Percentiles rank a stretch among this genome's conserved stretches.
phyloP scores from a whole-genome alignment of 1,284 basidiomycete genomes.

The Trametes versicolor region DNA sequence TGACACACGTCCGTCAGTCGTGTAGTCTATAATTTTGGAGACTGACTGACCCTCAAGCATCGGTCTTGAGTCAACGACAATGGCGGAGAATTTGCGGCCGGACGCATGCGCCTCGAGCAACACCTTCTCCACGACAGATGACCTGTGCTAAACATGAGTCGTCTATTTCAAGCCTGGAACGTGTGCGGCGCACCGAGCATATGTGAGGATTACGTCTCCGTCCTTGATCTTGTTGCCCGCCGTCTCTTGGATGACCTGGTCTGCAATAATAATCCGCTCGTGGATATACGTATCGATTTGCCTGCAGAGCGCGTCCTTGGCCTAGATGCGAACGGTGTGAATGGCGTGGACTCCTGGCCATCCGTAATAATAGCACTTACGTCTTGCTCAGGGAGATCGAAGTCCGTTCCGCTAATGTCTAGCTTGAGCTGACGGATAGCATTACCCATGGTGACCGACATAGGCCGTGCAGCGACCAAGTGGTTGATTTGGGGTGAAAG shows the following conservation, averaged over 20 bases:
- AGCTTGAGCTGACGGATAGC: slow-evolving; percentile 96
- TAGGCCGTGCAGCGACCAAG: slow-evolving; percentile 86
- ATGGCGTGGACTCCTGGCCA: not conserved
- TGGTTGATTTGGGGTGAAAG: slow-evolving; percentile 93
- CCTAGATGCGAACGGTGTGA: slow-evolving; percentile 56
- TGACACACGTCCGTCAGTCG: slow-evolving; percentile 42
- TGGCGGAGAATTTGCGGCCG: slow-evolving; percentile 86
- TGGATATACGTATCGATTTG: slow-evolving; percentile 95
- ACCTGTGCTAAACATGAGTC: slow-evolving; percentile 58
- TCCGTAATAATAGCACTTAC: slow-evolving; percentile 56
- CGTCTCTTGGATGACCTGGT: slow-evolving; percentile 91
- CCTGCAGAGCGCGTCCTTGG: slow-evolving; percentile 85
- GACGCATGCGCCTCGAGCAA: slow-evolving; percentile 82
- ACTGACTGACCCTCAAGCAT: slow-evolving; percentile 82
- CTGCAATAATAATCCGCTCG: slow-evolving; percentile 94
- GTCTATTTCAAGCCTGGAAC: slow-evolving; percentile 9
- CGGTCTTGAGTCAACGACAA: slow-evolving; percentile 95
- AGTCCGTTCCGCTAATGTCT: slow-evolving; percentile 92
- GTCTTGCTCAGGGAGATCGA: slow-evolving; percentile 94
- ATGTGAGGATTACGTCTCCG: slow-evolving; percentile 93
- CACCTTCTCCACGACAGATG: slow-evolving; percentile 94
- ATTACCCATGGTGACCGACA: slow-evolving; percentile 97
- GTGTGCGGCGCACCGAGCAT: slow-evolving; percentile 72
- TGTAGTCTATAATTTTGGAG: slow-evolving; percentile 13
- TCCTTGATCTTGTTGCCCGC: slow-evolving; percentile 94